Evolutionary conservation across 2,329 filamentous ascomycete genomes (phyloP).

Genomic region (Trichoderma polysporum): DNA sequence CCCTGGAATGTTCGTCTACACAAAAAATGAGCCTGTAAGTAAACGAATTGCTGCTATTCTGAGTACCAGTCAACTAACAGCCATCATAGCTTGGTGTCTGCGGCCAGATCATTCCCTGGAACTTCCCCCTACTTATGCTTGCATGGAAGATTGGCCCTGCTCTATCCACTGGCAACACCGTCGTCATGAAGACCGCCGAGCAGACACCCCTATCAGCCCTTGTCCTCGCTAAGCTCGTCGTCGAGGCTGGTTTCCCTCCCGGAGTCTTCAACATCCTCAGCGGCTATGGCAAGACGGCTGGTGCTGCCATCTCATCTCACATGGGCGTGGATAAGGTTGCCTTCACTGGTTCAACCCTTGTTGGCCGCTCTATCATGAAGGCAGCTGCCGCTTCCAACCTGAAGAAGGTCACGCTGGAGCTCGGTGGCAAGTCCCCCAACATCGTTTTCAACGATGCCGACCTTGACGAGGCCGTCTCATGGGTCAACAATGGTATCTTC

Average conservation of each 20-base stretch:
- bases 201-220: slow-evolving; percentile 22
- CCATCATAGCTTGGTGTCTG: slow-evolving; percentile 63
- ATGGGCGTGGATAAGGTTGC: slow-evolving; percentile 82
- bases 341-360: slow-evolving; percentile 74
- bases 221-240: slow-evolving; percentile 33
- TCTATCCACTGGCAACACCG: slow-evolving; percentile 68
- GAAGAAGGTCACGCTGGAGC: slow-evolving; percentile 79
- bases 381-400: slow-evolving; percentile 73
- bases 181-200: slow-evolving; percentile 69
- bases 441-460: slow-evolving; percentile 78
- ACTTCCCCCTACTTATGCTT: slow-evolving; percentile 80
- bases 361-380: slow-evolving; percentile 78
- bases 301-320: slow-evolving; percentile 72
- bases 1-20: slow-evolving; percentile 81
- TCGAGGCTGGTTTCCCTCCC: slow-evolving; percentile 76
- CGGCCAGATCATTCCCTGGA: slow-evolving; percentile 88
- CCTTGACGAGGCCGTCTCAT: slow-evolving; percentile 73
- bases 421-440: slow-evolving; percentile 78
- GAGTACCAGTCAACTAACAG: not conserved
- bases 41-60: not conserved
- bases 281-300: slow-evolving; percentile 75
- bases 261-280: slow-evolving; percentile 77
- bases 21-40: slow-evolving; percentile 67
- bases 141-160: slow-evolving; percentile 81
- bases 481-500: slow-evolving; percentile 72